Evolutionary conservation across 768 basidiomycete genomes (phyloP).

Genomic region (Hypsizygus marmoreus): DNA sequence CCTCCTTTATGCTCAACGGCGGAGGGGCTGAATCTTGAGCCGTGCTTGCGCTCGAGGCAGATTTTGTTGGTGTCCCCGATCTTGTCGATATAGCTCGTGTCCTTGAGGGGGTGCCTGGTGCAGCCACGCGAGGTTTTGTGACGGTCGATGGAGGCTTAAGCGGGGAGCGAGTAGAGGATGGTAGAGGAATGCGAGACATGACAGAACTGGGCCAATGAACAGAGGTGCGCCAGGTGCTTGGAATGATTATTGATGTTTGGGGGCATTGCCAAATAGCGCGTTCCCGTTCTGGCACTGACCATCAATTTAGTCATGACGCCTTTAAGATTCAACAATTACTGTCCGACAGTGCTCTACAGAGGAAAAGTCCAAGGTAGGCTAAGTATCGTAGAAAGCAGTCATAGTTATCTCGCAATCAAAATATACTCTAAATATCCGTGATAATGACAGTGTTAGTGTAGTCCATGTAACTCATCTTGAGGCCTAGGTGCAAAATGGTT

Average conservation of each 20-base stretch:
- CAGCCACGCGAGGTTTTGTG: slow-evolving; percentile 22
- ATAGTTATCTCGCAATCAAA: no score
- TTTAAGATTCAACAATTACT: background rate
- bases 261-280: slow-evolving; percentile 5
- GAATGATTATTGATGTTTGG: slow-evolving; percentile 1
- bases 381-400: no score
- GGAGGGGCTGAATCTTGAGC: slow-evolving; percentile 9
- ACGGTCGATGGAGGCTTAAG: slow-evolving; percentile 29
- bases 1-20: slow-evolving; percentile 65
- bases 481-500: no score
- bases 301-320: background rate
- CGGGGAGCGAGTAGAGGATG: slow-evolving; percentile 30
- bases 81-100: slow-evolving; percentile 24
- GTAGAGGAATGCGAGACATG: slow-evolving; percentile 39
- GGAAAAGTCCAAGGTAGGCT: no score
- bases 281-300: background rate
- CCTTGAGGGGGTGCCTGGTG: slow-evolving; percentile 17
- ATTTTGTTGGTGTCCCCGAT: slow-evolving; percentile 22
- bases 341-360: background rate
- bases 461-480: no score
- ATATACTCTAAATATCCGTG: no score
- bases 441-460: no score
- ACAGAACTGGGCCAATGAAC: background rate
- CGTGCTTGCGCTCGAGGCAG: slow-evolving; percentile 10
- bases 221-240: background rate